Evolutionary conservation across 164 flowering plant genomes (phyloP), one percentile per base, ranked within the genome.

Genomic region (Magnolia sinica): DNA sequence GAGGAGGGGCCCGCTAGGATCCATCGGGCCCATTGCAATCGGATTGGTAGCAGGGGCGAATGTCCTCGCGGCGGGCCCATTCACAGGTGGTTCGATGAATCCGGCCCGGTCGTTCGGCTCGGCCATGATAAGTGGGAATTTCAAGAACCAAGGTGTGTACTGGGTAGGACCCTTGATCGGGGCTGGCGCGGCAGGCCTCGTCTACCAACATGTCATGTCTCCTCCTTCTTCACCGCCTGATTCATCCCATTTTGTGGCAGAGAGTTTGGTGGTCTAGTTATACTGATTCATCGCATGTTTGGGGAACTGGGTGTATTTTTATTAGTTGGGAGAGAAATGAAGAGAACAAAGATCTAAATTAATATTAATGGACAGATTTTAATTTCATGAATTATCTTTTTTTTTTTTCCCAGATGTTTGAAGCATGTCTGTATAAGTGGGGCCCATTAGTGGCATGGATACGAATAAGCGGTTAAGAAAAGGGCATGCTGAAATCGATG

Each of bases 81-180:
- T 92, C 79, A 87, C 96, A 2, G 98, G 98, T 49, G 98, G 93
- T 11, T 90, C 91, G 0, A 88, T 89, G 91, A 94, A 94, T 81
- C 98, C 98, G 20, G 98, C 97, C 0, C 85, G 83, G 50, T 85
- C 97, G 20, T 90, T 94, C 64, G 97, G 92, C 19, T 74, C 95
- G 0, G 90, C 91, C 0, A 19, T 87, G 1, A 75, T 87, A 1
- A 88, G 86, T 7, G 98, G 98, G 1, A 82, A 84, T 29, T 92
- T 94, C 80, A 89, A 74, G 85, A 92, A 94, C 77, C 96, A 92
- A 55, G 97, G 91, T 2, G 94, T 87, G 14, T 94, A 94, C 50
- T 94, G 98, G 97, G 87, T 90, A 7, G 97, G 96, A 10, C 97
- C 97, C 0, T 77, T 92, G 83, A 63, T 90, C 6, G 96, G 98